These are phyloP conservation scores for Coemansia sp. DNA, from an alignment of 192 early-diverging fungal genomes.

Conservation along the genomic window DNA sequence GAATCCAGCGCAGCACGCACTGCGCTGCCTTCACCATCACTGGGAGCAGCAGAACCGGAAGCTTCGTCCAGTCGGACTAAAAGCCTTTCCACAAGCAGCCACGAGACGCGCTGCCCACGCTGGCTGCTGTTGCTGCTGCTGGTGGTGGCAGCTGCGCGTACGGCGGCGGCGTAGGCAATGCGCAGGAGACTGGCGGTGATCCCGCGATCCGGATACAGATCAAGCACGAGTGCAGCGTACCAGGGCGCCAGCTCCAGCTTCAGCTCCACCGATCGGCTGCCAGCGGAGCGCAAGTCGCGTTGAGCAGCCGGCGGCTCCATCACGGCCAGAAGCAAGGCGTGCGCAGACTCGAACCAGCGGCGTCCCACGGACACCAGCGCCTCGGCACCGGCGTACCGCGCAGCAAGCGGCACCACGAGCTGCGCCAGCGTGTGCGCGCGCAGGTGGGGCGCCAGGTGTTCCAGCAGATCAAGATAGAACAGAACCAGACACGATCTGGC, in stretches of 20 bases:
- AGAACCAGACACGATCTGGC: slow-evolving; percentile 16
- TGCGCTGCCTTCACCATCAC: neutral
- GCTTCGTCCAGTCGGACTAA: neutral
- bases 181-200: slow-evolving; percentile 31
- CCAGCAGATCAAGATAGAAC: slow-evolving; percentile 42
- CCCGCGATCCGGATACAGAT: slow-evolving; percentile 12
- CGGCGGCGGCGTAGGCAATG: slow-evolving; percentile 28
- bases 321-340: slow-evolving; percentile 27
- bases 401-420: slow-evolving; percentile 27
- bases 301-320: slow-evolving; percentile 10
- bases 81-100: slow-evolving; percentile 13
- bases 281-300: no score
- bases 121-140: neutral
- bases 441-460: slow-evolving; percentile 22
- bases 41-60: neutral
- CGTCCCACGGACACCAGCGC: neutral
- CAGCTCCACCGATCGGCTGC: neutral
- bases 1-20: neutral
- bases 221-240: slow-evolving; percentile 31
- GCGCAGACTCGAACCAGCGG: slow-evolving; percentile 45
- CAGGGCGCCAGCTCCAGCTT: slow-evolving; percentile 22
- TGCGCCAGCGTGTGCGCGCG: neutral
- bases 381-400: slow-evolving; percentile 11
- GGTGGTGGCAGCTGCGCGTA: slow-evolving; percentile 1
- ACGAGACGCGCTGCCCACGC: neutral